Conservation (phyloP, 2,329 filamentous ascomycete species). For the Tolypocladium guangdongense region DNA sequence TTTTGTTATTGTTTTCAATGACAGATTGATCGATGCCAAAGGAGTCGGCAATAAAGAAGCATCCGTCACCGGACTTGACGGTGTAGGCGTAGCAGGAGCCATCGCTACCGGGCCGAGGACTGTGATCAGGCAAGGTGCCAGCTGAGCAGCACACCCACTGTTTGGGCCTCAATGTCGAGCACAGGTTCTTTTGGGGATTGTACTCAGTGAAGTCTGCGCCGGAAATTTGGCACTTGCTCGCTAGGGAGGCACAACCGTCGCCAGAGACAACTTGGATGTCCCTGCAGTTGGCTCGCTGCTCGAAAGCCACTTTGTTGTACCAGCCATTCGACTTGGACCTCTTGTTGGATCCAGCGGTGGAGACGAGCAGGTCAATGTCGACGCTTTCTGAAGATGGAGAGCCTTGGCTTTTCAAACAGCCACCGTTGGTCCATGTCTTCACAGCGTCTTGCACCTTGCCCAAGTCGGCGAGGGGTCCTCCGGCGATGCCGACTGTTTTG, state of each 20-base stretch:
- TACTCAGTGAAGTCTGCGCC: conserved; percentile 25
- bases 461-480: too few species aligned
- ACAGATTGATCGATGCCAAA: conserved; percentile 8
- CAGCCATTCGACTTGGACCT: too few species aligned
- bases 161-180: conserved; percentile 10
- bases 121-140: conserved; percentile 21
- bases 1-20: conserved; percentile 14
- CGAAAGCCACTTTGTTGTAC: too few species aligned
- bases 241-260: conserved; percentile 27
- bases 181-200: conserved; percentile 18
- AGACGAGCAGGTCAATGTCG: too few species aligned
- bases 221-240: conserved; percentile 26
- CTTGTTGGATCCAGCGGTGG: too few species aligned
- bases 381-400: too few species aligned
- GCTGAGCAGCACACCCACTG: conserved; percentile 25
- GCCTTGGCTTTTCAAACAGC: too few species aligned
- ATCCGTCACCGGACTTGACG: conserved; percentile 20
- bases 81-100: conserved; percentile 14
- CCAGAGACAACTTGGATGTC: conserved; percentile 6
- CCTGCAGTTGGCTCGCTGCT: neutral
- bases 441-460: too few species aligned
- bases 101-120: conserved; percentile 18
- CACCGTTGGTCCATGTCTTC: too few species aligned
- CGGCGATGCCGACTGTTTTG: too few species aligned
- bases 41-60: conserved; percentile 16